phyloP scores from a whole-genome alignment of 1,284 basidiomycete genomes.

The Cutaneotrichosporon cyanovorans region DNA sequence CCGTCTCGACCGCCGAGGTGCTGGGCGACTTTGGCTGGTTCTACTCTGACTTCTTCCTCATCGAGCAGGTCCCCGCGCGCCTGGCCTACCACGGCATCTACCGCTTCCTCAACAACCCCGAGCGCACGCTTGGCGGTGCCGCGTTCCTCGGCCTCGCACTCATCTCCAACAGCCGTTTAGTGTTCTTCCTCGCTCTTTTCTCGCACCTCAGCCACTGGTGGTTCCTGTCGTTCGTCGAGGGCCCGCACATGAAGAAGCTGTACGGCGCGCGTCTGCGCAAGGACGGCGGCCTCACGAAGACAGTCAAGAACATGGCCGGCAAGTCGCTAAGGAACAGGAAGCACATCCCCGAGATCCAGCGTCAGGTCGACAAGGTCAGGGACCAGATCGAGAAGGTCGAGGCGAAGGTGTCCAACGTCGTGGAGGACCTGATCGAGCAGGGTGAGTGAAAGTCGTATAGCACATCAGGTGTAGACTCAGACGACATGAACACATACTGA shows the following conservation, averaged over 20 bases:
- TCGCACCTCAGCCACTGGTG: conserved; percentile 81
- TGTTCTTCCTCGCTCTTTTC: conserved; percentile 73
- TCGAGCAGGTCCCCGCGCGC: conserved; percentile 75
- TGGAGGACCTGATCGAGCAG: conserved; percentile 86
- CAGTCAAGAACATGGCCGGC: conserved; percentile 81
- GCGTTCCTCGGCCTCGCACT: conserved; percentile 89
- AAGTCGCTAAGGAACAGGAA: conserved; percentile 54
- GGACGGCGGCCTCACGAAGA: conserved; percentile 94
- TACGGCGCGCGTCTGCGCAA: conserved; percentile 88
- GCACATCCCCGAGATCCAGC: conserved; percentile 62
- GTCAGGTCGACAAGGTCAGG: conserved; percentile 79
- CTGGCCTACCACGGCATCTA: conserved; percentile 96
- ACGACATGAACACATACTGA: background rate
- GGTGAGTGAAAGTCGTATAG: conserved; percentile 52
- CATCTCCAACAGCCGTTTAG: conserved; percentile 80
- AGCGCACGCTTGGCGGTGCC: conserved; percentile 82
- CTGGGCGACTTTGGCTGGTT: conserved; percentile 94
- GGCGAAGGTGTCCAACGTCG: conserved; percentile 77
- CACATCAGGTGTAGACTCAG: too few species aligned
- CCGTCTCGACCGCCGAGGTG: conserved; percentile 81
- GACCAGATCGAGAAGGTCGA: conserved; percentile 92
- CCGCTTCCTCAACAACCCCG: conserved; percentile 93
- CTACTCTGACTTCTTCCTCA: conserved; percentile 96
- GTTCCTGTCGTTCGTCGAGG: conserved; percentile 81
- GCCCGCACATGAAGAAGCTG: conserved; percentile 93